A percentile compares a stretch with the other conserved stretches of the same genome.
Evolutionary conservation across 192 early-diverging fungal species (phyloP).

Genomic region (Linnemannia elongata): DNA sequence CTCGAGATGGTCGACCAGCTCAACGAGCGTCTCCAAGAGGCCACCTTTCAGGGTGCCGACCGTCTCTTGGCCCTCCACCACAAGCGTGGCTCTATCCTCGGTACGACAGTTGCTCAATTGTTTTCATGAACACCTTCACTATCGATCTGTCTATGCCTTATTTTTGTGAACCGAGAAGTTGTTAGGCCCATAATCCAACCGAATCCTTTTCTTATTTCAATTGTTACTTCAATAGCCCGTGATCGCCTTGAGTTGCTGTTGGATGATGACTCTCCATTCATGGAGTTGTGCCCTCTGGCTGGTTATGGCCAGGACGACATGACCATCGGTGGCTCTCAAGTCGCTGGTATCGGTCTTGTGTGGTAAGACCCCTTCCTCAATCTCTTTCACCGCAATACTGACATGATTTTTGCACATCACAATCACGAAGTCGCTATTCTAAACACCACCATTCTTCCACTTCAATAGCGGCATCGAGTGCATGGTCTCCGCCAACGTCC

Average conservation of each 20-base stretch:
- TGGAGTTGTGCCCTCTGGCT: slow-evolving; percentile 73
- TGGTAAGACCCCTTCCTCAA: slow-evolving; percentile 51
- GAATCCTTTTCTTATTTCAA: neutral
- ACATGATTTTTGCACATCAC: neutral
- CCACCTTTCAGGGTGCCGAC: slow-evolving; percentile 64
- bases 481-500: slow-evolving; percentile 69
- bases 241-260: slow-evolving; percentile 71
- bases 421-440: neutral
- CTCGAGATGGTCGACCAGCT: slow-evolving; percentile 61
- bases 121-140: neutral
- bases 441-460: neutral
- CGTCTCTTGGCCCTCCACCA: slow-evolving; percentile 65
- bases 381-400: neutral
- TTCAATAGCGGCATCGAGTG: slow-evolving; percentile 63
- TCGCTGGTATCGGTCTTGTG: slow-evolving; percentile 74
- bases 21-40: slow-evolving; percentile 65
- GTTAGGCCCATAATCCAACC: neutral
- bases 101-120: slow-evolving; percentile 41
- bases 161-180: slow-evolving; percentile 2
- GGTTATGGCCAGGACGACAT: slow-evolving; percentile 74
- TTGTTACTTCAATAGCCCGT: slow-evolving; percentile 53
- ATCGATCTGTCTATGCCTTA: neutral
- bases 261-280: slow-evolving; percentile 75
- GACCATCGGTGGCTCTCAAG: slow-evolving; percentile 76
- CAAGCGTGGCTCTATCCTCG: slow-evolving; percentile 72